These are phyloP conservation scores for Prosopis cineraria DNA, from an alignment of 306 rosid genomes.

Conservation along the genomic window DNA sequence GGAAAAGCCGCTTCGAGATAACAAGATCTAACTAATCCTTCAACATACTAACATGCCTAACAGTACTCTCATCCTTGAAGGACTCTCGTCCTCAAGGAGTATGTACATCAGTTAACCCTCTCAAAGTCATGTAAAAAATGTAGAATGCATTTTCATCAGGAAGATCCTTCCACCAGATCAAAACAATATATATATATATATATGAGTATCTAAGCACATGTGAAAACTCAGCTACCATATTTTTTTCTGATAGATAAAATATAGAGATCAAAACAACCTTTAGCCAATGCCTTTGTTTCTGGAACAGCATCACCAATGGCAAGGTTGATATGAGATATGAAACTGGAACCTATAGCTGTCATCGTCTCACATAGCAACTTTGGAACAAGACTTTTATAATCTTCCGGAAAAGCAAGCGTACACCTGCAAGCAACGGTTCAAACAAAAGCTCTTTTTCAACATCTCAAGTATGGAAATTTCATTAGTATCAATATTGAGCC, in stretches of 20 bases:
- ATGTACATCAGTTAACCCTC: neutral
- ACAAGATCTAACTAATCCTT: neutral
- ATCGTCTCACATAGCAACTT: conserved; percentile 83
- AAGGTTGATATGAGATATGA: conserved; percentile 81
- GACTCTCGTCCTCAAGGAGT: neutral
- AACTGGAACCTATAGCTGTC: conserved; percentile 77
- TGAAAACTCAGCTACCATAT: neutral
- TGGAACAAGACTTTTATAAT: conserved; percentile 82
- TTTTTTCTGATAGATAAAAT: conserved; percentile 18
- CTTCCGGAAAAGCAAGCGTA: conserved; percentile 86
- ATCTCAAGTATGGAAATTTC: conserved; percentile 5
- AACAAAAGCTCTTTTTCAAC: conserved; percentile 24
- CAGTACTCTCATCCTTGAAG: neutral
- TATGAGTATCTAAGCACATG: neutral
- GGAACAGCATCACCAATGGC: conserved; percentile 89
- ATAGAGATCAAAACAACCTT: conserved; percentile 60
- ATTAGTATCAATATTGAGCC: neutral
- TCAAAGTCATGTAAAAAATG: neutral
- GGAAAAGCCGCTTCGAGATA: neutral
- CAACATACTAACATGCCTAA: neutral
- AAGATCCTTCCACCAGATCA: neutral
- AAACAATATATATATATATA: neutral
- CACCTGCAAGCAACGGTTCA: conserved; percentile 66
- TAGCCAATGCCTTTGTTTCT: conserved; percentile 89
- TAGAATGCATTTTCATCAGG: neutral